Base-by-base conservation (phyloP, 73 alveolate species). In the Symbiodinium pilosum region DNA sequence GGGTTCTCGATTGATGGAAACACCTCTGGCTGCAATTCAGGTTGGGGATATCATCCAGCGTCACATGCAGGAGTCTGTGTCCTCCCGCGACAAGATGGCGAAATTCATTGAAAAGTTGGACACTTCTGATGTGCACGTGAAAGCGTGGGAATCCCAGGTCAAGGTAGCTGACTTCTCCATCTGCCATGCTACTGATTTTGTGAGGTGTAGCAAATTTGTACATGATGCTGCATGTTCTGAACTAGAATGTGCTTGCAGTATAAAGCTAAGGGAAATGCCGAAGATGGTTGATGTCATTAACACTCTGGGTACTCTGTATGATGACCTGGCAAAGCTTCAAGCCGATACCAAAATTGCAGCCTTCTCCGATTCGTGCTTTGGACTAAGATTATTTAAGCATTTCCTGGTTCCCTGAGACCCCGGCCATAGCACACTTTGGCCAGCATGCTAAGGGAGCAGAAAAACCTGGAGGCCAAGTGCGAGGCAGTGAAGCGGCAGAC, bases 11-110 rank as follows among this genome's bases (percentile, higher is more conserved):
- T 54, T 54, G 73, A 26, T 24, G 20, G 26, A 9, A 30, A 9
- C 34, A 24, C 26, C 2, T 4, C 26, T 6, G 4, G 34, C 20
- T 6, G 34, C 20, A 24, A 54, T 30, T 11, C n/a, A 54, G 73
- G 73, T 9, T 3, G 73, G 32, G 32, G 89, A 83, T 21, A 21
- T 0, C 69, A 28, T 84, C 68, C 71, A 84, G 39, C 92, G 68
- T 30, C 42, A 84, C 69, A 41, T 84, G 92, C 8, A 24, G 40
- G 59, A 36, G 41, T 84, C 68, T 38, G 71, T 84, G 20, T 20
- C n/a, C 14, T 18, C 92, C n/a, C 92, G 92, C 68, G 92, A 84
- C 40, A 84, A 84, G 38, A 64, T 84, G 26, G 1, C 40, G 9
- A 84, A 84, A 69, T 84, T 84, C 69, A 24, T 84, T 34, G 59